Conservation (phyloP, 169 alveolate genomes). For the Neospora caninum region DNA sequence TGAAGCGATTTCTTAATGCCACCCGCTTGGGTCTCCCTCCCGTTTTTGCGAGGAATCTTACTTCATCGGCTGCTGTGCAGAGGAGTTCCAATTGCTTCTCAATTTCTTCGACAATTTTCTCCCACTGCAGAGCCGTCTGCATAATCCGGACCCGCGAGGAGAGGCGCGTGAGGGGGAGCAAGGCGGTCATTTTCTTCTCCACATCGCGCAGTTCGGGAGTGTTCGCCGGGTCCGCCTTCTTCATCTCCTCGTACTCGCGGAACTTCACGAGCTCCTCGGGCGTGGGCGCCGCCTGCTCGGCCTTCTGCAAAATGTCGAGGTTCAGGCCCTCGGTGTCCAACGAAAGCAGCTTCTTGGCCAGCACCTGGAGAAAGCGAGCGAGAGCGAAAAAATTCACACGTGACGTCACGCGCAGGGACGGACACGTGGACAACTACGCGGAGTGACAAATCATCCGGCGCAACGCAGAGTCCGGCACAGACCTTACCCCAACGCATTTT, state of each 20-base stretch:
- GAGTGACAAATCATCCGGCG: too few species aligned
- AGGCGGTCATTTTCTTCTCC: constrained; percentile 44
- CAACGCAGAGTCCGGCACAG: too few species aligned
- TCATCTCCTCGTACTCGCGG: constrained; percentile 14
- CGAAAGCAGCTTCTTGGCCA: constrained; percentile 62
- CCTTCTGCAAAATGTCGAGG: constrained; percentile 67
- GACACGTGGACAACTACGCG: too few species aligned
- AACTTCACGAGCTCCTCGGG: constrained; percentile 59
- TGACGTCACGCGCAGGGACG: neutral
- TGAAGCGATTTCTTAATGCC: too few species aligned
- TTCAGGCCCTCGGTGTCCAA: constrained; percentile 69
- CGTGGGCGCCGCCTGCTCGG: constrained; percentile 72
- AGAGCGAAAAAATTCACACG: neutral
- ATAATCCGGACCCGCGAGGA: neutral
- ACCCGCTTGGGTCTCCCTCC: neutral
- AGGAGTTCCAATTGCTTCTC: constrained; percentile 62
- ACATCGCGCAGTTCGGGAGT: constrained; percentile 33
- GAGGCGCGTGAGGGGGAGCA: constrained; percentile 24
- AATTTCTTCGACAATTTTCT: constrained; percentile 36
- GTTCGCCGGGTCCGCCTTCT: constrained; percentile 12
- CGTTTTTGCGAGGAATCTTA: constrained; percentile 28
- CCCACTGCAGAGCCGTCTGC: constrained; percentile 6
- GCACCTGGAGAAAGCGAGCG: constrained; percentile 41
- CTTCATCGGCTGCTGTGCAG: constrained; percentile 69
- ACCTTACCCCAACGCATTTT: too few species aligned